Evolutionary conservation across 139 green algal genomes (phyloP).

Genomic region (Edaphochlamys debaryana): DNA sequence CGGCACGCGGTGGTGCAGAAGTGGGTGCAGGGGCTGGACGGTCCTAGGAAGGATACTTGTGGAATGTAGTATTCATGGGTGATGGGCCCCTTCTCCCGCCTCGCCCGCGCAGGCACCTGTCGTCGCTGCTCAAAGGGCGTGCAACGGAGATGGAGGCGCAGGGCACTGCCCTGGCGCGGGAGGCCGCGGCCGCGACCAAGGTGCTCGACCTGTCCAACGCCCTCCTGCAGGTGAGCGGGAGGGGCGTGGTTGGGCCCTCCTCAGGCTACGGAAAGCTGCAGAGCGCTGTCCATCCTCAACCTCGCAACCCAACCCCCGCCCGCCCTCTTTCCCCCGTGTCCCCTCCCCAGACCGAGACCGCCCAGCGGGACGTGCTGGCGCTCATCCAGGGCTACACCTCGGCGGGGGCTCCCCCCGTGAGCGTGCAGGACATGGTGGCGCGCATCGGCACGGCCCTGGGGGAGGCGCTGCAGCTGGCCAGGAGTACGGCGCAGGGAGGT

Average conservation of each 20-base stretch:
- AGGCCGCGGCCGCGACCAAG: constrained; percentile 4
- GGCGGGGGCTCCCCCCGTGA: neutral
- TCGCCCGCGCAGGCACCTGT: constrained; percentile 6
- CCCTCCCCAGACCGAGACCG: constrained; percentile 16
- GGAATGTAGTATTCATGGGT: too few relatives aligned
- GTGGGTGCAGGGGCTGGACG: neutral
- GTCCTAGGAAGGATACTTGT: too few relatives aligned
- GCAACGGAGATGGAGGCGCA: constrained; percentile 12
- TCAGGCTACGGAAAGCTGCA: neutral
- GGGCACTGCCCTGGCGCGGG: constrained; percentile 3
- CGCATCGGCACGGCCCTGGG: constrained; percentile 16
- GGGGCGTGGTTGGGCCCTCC: too few relatives aligned
- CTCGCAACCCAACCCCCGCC: neutral
- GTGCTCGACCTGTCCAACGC: neutral
- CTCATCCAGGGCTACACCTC: constrained; percentile 29
- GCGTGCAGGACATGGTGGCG: constrained; percentile 26
- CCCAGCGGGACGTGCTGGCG: constrained; percentile 20
- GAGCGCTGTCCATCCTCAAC: neutral
- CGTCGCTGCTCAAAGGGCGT: neutral
- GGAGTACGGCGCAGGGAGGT: neutral
- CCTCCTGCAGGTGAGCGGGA: neutral
- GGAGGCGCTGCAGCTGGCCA: constrained; percentile 16
- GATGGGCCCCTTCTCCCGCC: too few relatives aligned
- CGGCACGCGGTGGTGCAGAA: constrained; percentile 31
- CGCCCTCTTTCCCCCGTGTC: neutral